These are phyloP conservation scores for Hymenoscyphus infarciens DNA, from an alignment of 2,329 filamentous ascomycete genomes.

Conservation along the genomic window DNA sequence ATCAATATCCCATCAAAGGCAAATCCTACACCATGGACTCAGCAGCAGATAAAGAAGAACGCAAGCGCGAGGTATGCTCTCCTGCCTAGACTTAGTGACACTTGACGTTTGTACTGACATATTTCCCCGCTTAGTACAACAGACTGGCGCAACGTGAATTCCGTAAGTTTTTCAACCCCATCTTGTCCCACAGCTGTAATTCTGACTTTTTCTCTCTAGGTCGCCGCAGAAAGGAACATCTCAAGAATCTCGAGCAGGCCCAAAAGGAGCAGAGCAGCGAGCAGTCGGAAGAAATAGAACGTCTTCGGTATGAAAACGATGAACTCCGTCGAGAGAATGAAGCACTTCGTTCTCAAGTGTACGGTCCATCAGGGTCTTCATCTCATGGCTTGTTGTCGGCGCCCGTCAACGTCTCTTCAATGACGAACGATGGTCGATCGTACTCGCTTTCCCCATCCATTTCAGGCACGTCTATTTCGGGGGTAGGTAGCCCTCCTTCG, in stretches of 20 bases:
- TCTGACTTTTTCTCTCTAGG: constrained; percentile 31
- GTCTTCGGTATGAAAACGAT: constrained; percentile 39
- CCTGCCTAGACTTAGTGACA: background rate
- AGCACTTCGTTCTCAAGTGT: constrained; percentile 36
- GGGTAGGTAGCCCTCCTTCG: constrained; percentile 32
- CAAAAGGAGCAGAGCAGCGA: constrained; percentile 39
- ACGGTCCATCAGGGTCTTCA: constrained; percentile 34
- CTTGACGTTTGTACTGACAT: constrained; percentile 1
- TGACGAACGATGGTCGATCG: constrained; percentile 28
- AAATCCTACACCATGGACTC: constrained; percentile 29
- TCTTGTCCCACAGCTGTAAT: background rate
- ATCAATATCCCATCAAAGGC: constrained; percentile 26
- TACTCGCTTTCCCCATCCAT: constrained; percentile 36
- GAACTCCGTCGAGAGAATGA: constrained; percentile 41
- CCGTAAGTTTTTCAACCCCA: constrained; percentile 34
- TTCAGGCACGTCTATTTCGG: constrained; percentile 33
- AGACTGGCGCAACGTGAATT: constrained; percentile 44
- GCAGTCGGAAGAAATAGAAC: constrained; percentile 41
- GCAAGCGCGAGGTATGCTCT: constrained; percentile 35
- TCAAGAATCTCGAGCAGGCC: constrained; percentile 42
- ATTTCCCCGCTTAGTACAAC: constrained; percentile 35
- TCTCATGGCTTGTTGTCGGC: constrained; percentile 25
- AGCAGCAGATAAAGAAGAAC: constrained; percentile 35
- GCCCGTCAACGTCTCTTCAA: constrained; percentile 24
- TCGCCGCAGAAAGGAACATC: constrained; percentile 42